phyloP scores from a whole-genome alignment of 306 rosid species.

The Corylus avellana region DNA sequence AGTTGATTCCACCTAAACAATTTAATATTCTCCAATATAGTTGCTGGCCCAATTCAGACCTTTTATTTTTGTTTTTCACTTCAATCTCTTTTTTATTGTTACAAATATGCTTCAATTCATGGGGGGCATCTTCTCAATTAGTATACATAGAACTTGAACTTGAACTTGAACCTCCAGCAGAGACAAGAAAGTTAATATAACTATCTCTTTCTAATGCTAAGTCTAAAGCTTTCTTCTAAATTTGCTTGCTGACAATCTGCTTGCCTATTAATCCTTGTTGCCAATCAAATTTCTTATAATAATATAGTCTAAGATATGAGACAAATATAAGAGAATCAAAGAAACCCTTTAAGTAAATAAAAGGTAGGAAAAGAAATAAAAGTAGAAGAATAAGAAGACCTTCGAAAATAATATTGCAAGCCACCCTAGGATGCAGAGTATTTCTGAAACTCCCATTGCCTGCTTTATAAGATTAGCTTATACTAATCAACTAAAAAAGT shows the following conservation, averaged over 20 bases:
- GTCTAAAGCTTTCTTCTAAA: background rate
- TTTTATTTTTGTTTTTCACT: too few species aligned
- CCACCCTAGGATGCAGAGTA: conserved; percentile 82
- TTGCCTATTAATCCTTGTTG: too few species aligned
- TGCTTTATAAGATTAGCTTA: conserved; percentile 34
- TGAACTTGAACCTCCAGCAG: background rate
- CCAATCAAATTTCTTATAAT: background rate
- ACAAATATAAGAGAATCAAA: background rate
- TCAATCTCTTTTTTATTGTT: background rate
- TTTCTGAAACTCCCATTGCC: conserved; percentile 78
- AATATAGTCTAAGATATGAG: background rate
- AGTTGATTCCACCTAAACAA: background rate
- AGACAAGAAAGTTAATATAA: background rate
- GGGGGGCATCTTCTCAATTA: background rate
- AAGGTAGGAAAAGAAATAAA: background rate
- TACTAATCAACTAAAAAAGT: background rate
- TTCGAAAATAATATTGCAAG: conserved; percentile 52
- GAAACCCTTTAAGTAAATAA: background rate
- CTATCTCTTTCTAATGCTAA: background rate
- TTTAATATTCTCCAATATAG: background rate
- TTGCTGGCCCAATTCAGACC: background rate
- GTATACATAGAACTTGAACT: background rate
- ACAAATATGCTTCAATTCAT: background rate
- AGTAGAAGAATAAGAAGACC: conserved; percentile 32
- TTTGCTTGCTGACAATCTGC: background rate